phyloP scores from a whole-genome alignment of 129 eudicot species.

The Lactuca saligna region DNA sequence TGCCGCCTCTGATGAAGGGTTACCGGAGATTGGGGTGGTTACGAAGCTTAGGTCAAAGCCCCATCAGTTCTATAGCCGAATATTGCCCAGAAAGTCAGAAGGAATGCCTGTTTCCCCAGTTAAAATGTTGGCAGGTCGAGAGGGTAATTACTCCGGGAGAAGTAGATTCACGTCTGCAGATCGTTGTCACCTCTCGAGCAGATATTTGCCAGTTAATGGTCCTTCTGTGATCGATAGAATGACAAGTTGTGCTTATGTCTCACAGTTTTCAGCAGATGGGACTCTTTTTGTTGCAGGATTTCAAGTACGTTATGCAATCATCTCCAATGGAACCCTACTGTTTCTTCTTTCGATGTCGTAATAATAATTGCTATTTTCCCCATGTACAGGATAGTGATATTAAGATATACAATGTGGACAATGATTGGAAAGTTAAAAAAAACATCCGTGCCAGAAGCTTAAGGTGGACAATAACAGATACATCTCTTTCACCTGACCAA shows the following conservation, averaged over 20 bases:
- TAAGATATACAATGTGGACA: conserved; percentile 67
- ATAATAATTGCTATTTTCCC: background rate
- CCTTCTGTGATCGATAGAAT: conserved; percentile 62
- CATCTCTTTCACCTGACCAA: conserved; percentile 90
- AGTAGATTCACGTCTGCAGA: conserved; percentile 71
- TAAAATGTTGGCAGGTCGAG: conserved; percentile 71
- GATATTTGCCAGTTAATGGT: conserved; percentile 71
- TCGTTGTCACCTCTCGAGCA: conserved; percentile 71
- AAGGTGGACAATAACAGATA: conserved; percentile 92
- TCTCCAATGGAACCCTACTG: background rate
- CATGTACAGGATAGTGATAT: conserved; percentile 70
- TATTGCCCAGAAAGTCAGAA: conserved; percentile 47
- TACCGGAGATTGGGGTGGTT: conserved; percentile 52
- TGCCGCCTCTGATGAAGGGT: conserved; percentile 30
- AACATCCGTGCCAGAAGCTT: conserved; percentile 76
- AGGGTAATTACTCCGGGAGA: conserved; percentile 69
- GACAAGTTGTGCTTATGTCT: conserved; percentile 75
- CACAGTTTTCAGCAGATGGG: conserved; percentile 86
- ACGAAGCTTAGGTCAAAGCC: conserved; percentile 69
- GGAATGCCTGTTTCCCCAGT: conserved; percentile 60
- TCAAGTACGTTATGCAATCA: conserved; percentile 48
- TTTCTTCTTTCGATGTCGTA: background rate
- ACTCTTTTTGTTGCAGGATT: conserved; percentile 85
- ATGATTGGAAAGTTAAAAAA: conserved; percentile 75
- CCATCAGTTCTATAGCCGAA: conserved; percentile 39